phyloP scores from a whole-genome alignment of 192 early-diverging fungal genomes.

The Coemansia sp. region DNA sequence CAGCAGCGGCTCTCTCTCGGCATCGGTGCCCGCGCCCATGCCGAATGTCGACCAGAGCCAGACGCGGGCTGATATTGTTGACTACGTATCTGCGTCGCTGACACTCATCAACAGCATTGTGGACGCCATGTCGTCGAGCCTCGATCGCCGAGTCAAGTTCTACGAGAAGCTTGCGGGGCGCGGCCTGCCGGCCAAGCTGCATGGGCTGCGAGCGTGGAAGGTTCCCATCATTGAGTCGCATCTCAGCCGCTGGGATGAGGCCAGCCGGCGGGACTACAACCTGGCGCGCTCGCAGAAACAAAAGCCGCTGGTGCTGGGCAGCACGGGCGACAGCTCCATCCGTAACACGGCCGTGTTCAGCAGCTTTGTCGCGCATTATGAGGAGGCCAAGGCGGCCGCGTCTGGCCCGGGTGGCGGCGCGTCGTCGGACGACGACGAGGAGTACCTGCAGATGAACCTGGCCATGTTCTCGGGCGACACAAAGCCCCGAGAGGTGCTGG shows the following conservation, averaged over 20 bases:
- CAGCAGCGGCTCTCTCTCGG: too few species aligned
- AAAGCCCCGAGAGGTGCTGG: background rate
- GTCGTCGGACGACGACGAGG: slow-evolving; percentile 21
- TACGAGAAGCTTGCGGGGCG: slow-evolving; percentile 28
- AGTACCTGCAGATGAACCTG: slow-evolving; percentile 23
- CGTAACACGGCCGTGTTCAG: slow-evolving; percentile 13
- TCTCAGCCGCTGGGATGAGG: slow-evolving; percentile 35
- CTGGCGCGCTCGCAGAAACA: slow-evolving; percentile 23
- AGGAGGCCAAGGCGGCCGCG: slow-evolving; percentile 9
- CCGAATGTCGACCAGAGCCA: background rate
- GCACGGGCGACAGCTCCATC: slow-evolving; percentile 24
- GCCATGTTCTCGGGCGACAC: slow-evolving; percentile 3
- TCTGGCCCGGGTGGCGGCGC: background rate
- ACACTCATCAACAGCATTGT: slow-evolving; percentile 14
- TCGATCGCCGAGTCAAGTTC: slow-evolving; percentile 24
- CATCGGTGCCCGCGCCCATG: too few species aligned
- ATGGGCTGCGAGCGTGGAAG: slow-evolving; percentile 11
- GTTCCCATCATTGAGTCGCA: slow-evolving; percentile 20
- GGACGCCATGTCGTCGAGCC: slow-evolving; percentile 14
- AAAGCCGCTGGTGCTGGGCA: slow-evolving; percentile 17
- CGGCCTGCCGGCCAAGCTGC: slow-evolving; percentile 31
- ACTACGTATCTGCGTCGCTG: slow-evolving; percentile 24
- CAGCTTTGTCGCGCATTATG: slow-evolving; percentile 32
- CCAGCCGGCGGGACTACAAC: slow-evolving; percentile 41
- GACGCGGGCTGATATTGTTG: slow-evolving; percentile 12